A percentile compares a stretch with the other conserved stretches of the same genome.
Conservation (phyloP, 1,284 basidiomycete species). For the Papiliotrema fonsecae region DNA sequence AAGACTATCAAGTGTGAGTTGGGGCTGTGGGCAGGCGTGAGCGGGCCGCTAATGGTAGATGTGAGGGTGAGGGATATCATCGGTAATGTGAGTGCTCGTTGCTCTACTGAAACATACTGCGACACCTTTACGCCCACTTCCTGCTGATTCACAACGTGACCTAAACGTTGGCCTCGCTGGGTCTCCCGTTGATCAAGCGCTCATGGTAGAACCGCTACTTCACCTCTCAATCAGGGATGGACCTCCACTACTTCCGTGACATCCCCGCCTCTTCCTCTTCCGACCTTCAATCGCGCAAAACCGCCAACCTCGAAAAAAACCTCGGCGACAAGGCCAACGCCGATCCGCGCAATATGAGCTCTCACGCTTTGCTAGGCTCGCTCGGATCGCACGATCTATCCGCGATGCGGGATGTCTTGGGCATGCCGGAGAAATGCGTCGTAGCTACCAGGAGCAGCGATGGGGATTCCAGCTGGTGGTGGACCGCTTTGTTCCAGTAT, state of each 20-base stretch:
- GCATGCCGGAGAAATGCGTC: conserved; percentile 40
- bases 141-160: no score
- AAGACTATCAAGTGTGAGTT: conserved; percentile 38
- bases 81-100: conserved; percentile 35
- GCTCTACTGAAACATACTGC: no score
- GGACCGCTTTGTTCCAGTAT: conserved; percentile 23
- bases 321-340: conserved; percentile 18
- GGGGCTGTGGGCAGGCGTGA: neutral
- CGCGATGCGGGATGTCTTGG: conserved; percentile 49
- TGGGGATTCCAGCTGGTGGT: conserved; percentile 17
- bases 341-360: conserved; percentile 25
- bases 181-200: no score
- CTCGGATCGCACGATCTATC: conserved; percentile 47
- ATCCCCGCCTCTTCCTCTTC: conserved; percentile 19
- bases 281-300: conserved; percentile 19
- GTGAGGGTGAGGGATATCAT: conserved; percentile 48
- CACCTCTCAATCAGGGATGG: conserved; percentile 40
- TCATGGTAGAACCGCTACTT: conserved; percentile 44
- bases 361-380: conserved; percentile 40
- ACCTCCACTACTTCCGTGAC: conserved; percentile 37
- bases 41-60: conserved; percentile 1
- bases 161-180: no score
- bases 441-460: conserved; percentile 22
- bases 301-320: conserved; percentile 22
- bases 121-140: no score